Conservation (phyloP, 352 stramenopile species). For the Globisporangium sylvaticum region DNA sequence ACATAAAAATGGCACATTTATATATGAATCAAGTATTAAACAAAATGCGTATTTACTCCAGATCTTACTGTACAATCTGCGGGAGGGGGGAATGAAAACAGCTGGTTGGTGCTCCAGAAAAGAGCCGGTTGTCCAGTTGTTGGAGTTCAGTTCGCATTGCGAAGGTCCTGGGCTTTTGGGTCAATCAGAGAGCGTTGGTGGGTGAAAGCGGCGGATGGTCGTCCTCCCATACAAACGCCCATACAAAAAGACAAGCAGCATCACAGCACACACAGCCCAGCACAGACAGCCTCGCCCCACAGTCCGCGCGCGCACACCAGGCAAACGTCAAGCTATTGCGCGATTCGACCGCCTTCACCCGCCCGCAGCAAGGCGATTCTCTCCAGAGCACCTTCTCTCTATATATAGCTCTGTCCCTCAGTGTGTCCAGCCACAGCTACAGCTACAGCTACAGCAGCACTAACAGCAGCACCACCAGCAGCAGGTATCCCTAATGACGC, state of each 20-base stretch:
- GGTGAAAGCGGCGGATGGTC: neutral
- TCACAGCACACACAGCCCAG: neutral
- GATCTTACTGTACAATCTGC: neutral
- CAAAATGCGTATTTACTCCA: neutral
- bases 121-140: slow-evolving; percentile 7
- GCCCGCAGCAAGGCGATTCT: neutral
- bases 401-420: neutral
- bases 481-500: neutral
- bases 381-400: neutral
- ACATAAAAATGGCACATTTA: too few relatives aligned
- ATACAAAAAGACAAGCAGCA: slow-evolving; percentile 2
- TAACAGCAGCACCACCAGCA: neutral
- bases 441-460: neutral
- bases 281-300: neutral
- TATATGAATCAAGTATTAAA: too few relatives aligned
- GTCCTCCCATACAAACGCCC: neutral
- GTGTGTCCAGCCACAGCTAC: neutral
- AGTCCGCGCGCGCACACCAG: neutral
- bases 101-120: neutral
- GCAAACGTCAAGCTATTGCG: neutral
- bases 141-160: slow-evolving; percentile 3
- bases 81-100: slow-evolving; percentile 1
- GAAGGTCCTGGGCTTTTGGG: neutral
- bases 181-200: neutral
- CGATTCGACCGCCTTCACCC: neutral